Conservation (phyloP, 306 rosid genomes). For the Medicago arabica region DNA sequence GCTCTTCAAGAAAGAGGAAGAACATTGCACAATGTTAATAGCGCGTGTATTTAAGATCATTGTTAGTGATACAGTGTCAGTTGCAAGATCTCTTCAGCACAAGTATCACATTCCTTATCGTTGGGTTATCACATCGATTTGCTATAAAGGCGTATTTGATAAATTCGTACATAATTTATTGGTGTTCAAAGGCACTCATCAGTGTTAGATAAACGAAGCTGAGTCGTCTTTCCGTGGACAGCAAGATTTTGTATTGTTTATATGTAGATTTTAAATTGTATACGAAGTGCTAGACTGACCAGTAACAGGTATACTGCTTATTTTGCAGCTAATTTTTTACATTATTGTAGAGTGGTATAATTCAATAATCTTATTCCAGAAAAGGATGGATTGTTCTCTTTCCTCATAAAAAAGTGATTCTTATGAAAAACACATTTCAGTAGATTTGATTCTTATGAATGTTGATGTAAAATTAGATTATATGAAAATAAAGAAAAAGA, state of each 20-base stretch:
- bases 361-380: too few species aligned
- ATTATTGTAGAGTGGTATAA: too few species aligned
- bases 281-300: neutral
- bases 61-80: neutral
- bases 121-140: constrained; percentile 3
- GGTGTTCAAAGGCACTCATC: neutral
- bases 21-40: constrained; percentile 28
- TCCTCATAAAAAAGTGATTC: neutral
- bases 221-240: neutral
- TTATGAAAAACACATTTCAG: neutral
- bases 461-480: too few species aligned
- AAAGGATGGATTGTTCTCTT: too few species aligned
- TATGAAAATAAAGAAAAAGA: too few species aligned
- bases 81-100: constrained; percentile 22
- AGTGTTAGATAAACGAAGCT: neutral
- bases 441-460: neutral
- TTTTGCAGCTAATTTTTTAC: neutral
- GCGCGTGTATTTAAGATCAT: constrained; percentile 21
- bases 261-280: constrained; percentile 1
- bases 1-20: neutral
- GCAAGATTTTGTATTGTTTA: constrained; percentile 30
- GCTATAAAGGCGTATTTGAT: neutral
- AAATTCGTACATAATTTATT: constrained; percentile 4
- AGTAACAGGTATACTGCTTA: neutral
- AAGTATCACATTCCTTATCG: constrained; percentile 10